Evolutionary conservation across 345 rosid genomes (phyloP).

Genomic region (Aquilaria yunnanensis): DNA sequence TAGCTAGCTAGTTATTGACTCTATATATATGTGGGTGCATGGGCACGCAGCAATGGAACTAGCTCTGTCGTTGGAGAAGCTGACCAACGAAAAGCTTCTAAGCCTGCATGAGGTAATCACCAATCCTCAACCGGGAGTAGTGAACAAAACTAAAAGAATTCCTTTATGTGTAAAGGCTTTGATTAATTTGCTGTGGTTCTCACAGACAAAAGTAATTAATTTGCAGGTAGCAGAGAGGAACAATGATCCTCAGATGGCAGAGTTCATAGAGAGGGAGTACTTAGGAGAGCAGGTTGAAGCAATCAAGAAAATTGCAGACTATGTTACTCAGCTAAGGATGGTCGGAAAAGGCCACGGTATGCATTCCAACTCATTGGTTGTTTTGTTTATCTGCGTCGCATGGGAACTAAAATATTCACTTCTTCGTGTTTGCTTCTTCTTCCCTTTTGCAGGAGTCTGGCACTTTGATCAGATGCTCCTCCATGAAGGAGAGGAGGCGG

Average conservation of each 20-base stretch:
- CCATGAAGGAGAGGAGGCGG: slow-evolving; percentile 16
- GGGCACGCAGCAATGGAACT: slow-evolving; percentile 75
- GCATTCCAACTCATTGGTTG: neutral
- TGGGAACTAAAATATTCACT: no score
- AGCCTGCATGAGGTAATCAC: slow-evolving; percentile 50
- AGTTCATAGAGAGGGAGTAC: slow-evolving; percentile 66
- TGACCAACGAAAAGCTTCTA: slow-evolving; percentile 75
- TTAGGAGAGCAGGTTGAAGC: slow-evolving; percentile 82
- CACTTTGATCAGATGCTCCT: slow-evolving; percentile 82
- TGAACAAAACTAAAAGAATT: neutral
- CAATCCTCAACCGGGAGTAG: neutral
- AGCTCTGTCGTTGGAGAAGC: slow-evolving; percentile 79
- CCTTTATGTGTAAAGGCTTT: neutral
- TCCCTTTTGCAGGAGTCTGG: slow-evolving; percentile 66
- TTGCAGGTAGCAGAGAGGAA: slow-evolving; percentile 61
- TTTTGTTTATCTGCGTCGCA: no score
- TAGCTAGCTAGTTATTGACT: neutral
- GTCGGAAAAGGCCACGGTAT: slow-evolving; percentile 95
- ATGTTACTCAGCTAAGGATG: slow-evolving; percentile 75
- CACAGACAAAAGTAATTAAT: slow-evolving; percentile 9
- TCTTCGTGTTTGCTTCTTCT: neutral
- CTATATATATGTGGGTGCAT: no score
- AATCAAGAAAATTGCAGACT: slow-evolving; percentile 78
- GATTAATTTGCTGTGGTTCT: neutral
- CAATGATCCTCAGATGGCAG: slow-evolving; percentile 61